Percentiles rank a stretch among this genome's conserved stretches.
Conservation (phyloP, 2,329 filamentous ascomycete genomes). For the Cladophialophora psammophila region DNA sequence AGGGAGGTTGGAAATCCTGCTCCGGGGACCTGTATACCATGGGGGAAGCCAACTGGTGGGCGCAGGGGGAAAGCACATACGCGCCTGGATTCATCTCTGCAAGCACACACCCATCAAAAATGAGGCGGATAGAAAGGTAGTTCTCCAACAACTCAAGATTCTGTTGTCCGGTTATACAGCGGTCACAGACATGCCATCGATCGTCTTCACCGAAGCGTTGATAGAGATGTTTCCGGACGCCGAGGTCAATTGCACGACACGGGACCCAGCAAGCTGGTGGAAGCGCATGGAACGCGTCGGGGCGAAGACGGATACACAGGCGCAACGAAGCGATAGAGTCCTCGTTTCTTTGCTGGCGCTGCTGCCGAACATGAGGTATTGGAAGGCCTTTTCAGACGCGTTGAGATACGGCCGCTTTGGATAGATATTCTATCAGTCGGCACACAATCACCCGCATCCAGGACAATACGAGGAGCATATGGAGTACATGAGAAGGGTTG, state of each 20-base stretch:
- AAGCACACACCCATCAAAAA: constrained; percentile 18
- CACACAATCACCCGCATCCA: constrained; percentile 8
- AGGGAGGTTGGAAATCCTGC: constrained; percentile 13
- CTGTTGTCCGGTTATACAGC: constrained; percentile 11
- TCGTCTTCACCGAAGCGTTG: constrained; percentile 17
- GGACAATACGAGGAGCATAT: constrained; percentile 21
- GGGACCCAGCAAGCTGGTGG: constrained; percentile 18
- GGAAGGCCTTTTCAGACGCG: constrained; percentile 11
- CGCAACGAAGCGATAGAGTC: constrained; percentile 8
- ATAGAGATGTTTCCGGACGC: constrained; percentile 16
- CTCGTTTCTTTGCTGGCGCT: constrained; percentile 13
- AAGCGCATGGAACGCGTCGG: constrained; percentile 6
- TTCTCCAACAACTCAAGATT: constrained; percentile 8
- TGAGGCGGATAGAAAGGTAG: constrained; percentile 12
- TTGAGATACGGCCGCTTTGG: constrained; percentile 15
- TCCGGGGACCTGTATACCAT: constrained; percentile 13
- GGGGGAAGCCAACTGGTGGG: constrained; percentile 17
- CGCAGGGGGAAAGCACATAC: constrained; percentile 11
- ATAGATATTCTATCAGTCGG: constrained; percentile 14
- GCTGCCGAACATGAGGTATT: constrained; percentile 22
- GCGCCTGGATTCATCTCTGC: constrained; percentile 11
- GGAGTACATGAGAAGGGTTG: constrained; percentile 16
- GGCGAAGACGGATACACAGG: constrained; percentile 13
- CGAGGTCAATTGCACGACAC: constrained; percentile 17
- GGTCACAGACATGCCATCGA: constrained; percentile 12